Conservation (phyloP, 371 early-diverging fungal species). For the Rhizopus sp. region DNA sequence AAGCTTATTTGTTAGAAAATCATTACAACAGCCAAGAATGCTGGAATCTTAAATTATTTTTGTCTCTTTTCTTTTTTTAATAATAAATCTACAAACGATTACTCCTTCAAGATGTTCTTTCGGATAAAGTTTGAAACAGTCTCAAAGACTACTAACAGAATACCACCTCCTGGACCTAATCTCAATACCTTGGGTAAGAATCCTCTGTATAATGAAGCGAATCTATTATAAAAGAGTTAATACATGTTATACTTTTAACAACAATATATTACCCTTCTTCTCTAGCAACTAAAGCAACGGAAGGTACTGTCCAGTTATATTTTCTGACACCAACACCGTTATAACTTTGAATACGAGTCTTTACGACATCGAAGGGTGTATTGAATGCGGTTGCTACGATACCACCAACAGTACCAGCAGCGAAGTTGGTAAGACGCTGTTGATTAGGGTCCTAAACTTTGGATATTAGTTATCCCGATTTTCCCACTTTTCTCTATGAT, state of each 20-base stretch:
- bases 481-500: slow-evolving; percentile 2
- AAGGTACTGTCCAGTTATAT: slow-evolving; percentile 91
- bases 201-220: slow-evolving; percentile 92
- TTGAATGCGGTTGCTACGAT: slow-evolving; percentile 94
- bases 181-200: slow-evolving; percentile 97
- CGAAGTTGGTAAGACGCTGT: slow-evolving; percentile 83
- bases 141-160: slow-evolving; percentile 93
- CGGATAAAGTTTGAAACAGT: slow-evolving; percentile 85
- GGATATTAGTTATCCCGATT: too few species aligned
- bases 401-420: slow-evolving; percentile 94
- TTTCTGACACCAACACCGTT: slow-evolving; percentile 60
- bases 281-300: slow-evolving; percentile 79
- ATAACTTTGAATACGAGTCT: slow-evolving; percentile 94
- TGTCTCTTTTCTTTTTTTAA: slow-evolving; percentile 1
- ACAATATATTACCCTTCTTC: slow-evolving; percentile 81
- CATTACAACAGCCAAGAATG: slow-evolving; percentile 14
- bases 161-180: slow-evolving; percentile 90
- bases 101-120: slow-evolving; percentile 61
- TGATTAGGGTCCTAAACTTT: slow-evolving; percentile 64
- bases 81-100: slow-evolving; percentile 4
- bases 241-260: not conserved
- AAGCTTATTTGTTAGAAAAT: slow-evolving; percentile 9
- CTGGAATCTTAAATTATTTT: slow-evolving; percentile 10
- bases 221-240: slow-evolving; percentile 34
- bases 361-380: slow-evolving; percentile 97